Evolutionary conservation across 148 eudicot species (phyloP).

Genomic region (Fagopyrum tataricum): DNA sequence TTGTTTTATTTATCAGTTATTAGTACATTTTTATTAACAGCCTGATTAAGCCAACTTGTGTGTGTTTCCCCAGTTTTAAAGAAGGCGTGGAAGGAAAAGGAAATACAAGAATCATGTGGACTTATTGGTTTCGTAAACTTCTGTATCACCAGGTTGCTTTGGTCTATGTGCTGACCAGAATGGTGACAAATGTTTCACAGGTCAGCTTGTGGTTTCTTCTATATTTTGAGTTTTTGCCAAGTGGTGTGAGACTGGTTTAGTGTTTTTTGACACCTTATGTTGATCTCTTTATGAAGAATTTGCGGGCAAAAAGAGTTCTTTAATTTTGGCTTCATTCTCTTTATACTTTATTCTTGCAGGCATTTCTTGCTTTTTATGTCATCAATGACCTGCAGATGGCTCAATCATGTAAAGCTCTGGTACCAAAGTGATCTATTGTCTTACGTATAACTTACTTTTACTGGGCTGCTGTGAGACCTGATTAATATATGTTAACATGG

Average conservation of each 20-base stretch:
- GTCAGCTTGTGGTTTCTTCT: conserved; percentile 31
- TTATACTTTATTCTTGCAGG: conserved; percentile 28
- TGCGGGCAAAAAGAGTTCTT: not conserved
- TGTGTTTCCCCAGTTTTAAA: conserved; percentile 41
- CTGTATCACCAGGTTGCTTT: conserved; percentile 89
- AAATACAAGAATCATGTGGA: conserved; percentile 66
- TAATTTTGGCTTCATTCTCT: not conserved
- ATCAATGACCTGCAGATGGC: conserved; percentile 86
- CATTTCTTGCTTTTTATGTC: conserved; percentile 93
- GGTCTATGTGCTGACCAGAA: conserved; percentile 81
- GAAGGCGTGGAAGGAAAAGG: conserved; percentile 36
- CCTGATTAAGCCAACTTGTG: not conserved
- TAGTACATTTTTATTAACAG: no score
- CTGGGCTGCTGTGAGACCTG: not conserved
- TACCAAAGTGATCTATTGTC: conserved; percentile 19
- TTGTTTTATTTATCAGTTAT: no score
- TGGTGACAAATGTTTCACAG: conserved; percentile 93
- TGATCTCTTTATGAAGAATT: no score
- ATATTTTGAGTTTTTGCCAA: not conserved
- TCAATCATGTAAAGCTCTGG: conserved; percentile 90
- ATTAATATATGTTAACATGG: conserved; percentile 7
- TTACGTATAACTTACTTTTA: not conserved
- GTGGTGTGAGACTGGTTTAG: not conserved
- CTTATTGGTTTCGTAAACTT: conserved; percentile 84
- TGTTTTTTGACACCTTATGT: not conserved